phyloP scores from a whole-genome alignment of 306 rosid species.

The Malus asiatica region DNA sequence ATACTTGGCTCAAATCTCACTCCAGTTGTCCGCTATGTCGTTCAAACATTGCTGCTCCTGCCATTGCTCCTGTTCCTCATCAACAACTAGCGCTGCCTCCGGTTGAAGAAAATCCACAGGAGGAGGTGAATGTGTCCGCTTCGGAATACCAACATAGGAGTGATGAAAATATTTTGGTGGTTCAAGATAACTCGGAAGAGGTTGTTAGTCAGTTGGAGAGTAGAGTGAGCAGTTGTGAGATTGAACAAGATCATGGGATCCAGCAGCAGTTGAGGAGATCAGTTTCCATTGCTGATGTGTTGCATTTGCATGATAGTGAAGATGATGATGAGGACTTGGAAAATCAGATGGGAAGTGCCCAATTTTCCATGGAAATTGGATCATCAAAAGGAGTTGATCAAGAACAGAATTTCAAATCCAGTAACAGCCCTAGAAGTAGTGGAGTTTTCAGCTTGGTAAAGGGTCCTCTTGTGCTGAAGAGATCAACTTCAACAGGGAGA shows the following conservation, averaged over 20 bases:
- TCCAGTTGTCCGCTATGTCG: slow-evolving; percentile 77
- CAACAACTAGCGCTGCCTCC: background rate
- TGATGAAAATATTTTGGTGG: slow-evolving; percentile 23
- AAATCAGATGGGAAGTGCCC: slow-evolving; percentile 2
- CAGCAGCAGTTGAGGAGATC: slow-evolving; percentile 25
- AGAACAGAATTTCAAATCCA: slow-evolving; percentile 8
- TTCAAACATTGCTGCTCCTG: slow-evolving; percentile 24
- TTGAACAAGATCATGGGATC: slow-evolving; percentile 5
- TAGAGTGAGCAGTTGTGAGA: slow-evolving; percentile 3
- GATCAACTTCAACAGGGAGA: slow-evolving; percentile 40
- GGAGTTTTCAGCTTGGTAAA: slow-evolving; percentile 21
- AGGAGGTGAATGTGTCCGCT: slow-evolving; percentile 11
- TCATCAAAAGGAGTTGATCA: slow-evolving; percentile 26
- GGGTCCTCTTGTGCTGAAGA: slow-evolving; percentile 24
- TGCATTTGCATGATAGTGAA: slow-evolving; percentile 10
- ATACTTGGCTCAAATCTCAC: slow-evolving; percentile 63
- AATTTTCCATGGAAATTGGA: slow-evolving; percentile 23
- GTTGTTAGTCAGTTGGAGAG: background rate
- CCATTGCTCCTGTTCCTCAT: slow-evolving; percentile 1
- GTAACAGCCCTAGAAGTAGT: background rate
- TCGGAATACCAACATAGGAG: slow-evolving; percentile 36
- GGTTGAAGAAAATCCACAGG: slow-evolving; percentile 8
- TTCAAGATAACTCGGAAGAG: slow-evolving; percentile 25
- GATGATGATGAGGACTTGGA: slow-evolving; percentile 19
- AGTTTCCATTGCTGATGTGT: slow-evolving; percentile 35